Base-by-base conservation (phyloP, 129 eudicot genomes). In the Apium graveolens region DNA sequence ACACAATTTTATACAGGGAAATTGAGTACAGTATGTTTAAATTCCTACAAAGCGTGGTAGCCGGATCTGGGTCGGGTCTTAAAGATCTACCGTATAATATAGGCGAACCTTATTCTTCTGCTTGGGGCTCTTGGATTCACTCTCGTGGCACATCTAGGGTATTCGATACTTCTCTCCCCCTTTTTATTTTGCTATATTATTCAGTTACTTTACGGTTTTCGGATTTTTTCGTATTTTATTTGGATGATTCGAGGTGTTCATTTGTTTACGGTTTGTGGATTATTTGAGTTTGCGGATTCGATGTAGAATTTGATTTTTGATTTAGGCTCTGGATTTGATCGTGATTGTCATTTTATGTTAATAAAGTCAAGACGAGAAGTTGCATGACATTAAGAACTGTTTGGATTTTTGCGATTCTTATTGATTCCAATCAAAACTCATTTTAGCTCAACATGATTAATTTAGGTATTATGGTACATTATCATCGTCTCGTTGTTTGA, bases 121-220 rank as follows among this genome's bases (percentile, higher is more conserved):
- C 98, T 74, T 95, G 96, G 98, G 98, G 94, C 73, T 95, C 97
- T 18, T 95, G 96, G 98, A 83, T 84, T 79, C 98, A 95, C 86
- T 86, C 80, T n/a, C 96, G 92, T 43, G 98, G 96, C 91, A 88
- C 96, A 43, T 90, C 96, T 78, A 95, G 92, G 92, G 97, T 90
- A 73, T 44, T 77, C 43, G 27, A 78, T 1, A 24, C 21, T 35
- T 1, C 3, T 35, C 37, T 35, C 44, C 26, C 14, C 26, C 73
- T 24, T 63, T 37, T 43, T 53, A 68, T 37, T 81, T 76, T 41
- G 73, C n/a, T 32, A 11, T n/a, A 42, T 79, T 55, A 78, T 83
- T 78, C 73, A 24, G 20, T 77, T 69, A 26, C 7, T 65, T 65
- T 31, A 16, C 37, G 10, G 16, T 75, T 46, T 46, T 49, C 60